A percentile compares a stretch with the other conserved stretches of the same genome.
Evolutionary conservation across 352 stramenopile species (phyloP).

Genomic region (Blastocystis sp.): DNA sequence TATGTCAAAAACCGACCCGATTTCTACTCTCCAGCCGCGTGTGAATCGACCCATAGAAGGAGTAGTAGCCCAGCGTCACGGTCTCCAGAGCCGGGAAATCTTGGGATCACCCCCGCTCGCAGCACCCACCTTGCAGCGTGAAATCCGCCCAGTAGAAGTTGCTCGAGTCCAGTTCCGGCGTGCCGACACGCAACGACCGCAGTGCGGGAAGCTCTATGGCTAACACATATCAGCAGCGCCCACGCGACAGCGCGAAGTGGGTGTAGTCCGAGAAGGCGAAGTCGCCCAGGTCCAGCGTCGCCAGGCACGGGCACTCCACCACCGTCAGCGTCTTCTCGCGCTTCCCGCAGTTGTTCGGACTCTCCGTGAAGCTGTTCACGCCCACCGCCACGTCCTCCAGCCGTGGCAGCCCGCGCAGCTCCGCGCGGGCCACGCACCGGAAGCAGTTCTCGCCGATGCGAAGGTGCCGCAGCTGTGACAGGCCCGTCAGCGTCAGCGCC

Average conservation of each 20-base stretch:
- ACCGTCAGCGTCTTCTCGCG: not conserved
- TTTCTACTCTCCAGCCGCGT: not conserved
- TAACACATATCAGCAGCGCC: not conserved
- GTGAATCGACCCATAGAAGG: not conserved
- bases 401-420: not conserved
- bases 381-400: not conserved
- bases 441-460: conserved; percentile 3
- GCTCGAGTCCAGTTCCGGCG: not conserved
- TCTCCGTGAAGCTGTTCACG: conserved; percentile 10
- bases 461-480: not conserved
- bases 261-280: conserved; percentile 18
- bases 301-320: not conserved
- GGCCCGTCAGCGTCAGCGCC: not conserved
- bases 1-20: not conserved
- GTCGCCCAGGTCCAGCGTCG: not conserved
- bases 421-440: not conserved
- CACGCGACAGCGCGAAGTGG: not conserved
- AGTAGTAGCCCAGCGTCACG: not conserved
- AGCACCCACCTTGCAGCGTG: not conserved
- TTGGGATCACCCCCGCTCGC: not conserved
- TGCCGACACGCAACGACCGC: not conserved
- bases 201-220: not conserved
- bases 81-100: not conserved
- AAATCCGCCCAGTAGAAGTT: not conserved
- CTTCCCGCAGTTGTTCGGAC: not conserved